Evolutionary conservation across 108 stramenopile genomes (phyloP).

Genomic region (Cyclotella atomus): DNA sequence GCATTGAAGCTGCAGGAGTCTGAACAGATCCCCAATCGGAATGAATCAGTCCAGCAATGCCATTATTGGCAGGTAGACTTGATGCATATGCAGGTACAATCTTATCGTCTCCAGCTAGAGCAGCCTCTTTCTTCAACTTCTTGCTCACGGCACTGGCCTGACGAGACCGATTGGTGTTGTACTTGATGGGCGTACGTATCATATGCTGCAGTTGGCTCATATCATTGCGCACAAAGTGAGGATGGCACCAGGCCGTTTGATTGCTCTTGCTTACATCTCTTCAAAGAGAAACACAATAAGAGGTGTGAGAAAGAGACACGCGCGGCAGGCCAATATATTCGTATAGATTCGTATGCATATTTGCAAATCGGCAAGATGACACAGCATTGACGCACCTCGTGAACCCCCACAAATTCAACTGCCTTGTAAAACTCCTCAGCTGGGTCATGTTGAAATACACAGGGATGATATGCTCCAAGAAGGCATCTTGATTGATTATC

Average conservation of each 20-base stretch:
- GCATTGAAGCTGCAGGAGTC: no score
- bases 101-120: no score
- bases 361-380: not conserved
- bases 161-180: not conserved
- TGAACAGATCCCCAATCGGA: no score
- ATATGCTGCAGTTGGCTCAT: not conserved
- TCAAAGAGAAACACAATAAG: no score
- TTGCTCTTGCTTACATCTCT: not conserved
- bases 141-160: no score
- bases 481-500: not conserved
- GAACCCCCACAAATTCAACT: constrained; percentile 16
- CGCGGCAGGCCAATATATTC: no score
- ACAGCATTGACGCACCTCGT: not conserved
- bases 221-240: not conserved
- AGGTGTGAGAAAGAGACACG: no score
- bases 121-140: no score
- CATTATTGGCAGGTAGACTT: no score
- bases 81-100: no score
- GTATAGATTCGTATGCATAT: no score
- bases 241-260: not conserved
- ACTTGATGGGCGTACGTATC: not conserved
- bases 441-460: constrained; percentile 61
- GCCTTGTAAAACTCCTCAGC: constrained; percentile 32
- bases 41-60: no score
- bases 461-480: constrained; percentile 48